Conservation (phyloP, 257 asterid genomes). For the Solanum raphanifolium region DNA sequence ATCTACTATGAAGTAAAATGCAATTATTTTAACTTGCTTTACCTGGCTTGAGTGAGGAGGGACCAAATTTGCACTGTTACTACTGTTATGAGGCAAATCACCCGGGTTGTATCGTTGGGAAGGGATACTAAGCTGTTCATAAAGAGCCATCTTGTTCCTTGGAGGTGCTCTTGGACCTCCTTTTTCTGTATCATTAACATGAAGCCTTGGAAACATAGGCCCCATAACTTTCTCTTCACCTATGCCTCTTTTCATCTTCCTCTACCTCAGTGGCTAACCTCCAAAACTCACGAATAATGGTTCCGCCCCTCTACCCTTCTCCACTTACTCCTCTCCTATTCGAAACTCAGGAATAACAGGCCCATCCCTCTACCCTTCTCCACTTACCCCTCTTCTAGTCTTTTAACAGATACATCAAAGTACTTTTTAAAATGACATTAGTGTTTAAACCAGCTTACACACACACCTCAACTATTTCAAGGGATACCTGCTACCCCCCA, state of each 20-base stretch:
- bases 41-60: slow-evolving; percentile 54
- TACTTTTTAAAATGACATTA: background rate
- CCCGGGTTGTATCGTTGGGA: slow-evolving; percentile 46
- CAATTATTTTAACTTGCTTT: background rate
- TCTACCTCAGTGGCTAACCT: background rate
- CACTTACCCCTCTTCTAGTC: background rate
- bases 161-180: slow-evolving; percentile 99
- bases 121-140: slow-evolving; percentile 90
- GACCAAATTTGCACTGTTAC: slow-evolving; percentile 16
- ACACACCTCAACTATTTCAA: background rate
- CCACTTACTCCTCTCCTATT: background rate
- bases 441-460: background rate
- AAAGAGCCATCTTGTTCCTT: slow-evolving; percentile 96
- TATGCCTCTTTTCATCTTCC: slow-evolving; percentile 60
- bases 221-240: slow-evolving; percentile 66
- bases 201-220: slow-evolving; percentile 95
- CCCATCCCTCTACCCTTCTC: background rate
- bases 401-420: background rate
- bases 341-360: background rate
- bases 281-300: background rate
- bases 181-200: slow-evolving; percentile 78
- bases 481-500: background rate
- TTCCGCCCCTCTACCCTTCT: background rate
- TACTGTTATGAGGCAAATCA: slow-evolving; percentile 13
- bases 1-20: background rate